phyloP scores from a whole-genome alignment of 2,329 filamentous ascomycete species.

The Penicillium sp. region DNA sequence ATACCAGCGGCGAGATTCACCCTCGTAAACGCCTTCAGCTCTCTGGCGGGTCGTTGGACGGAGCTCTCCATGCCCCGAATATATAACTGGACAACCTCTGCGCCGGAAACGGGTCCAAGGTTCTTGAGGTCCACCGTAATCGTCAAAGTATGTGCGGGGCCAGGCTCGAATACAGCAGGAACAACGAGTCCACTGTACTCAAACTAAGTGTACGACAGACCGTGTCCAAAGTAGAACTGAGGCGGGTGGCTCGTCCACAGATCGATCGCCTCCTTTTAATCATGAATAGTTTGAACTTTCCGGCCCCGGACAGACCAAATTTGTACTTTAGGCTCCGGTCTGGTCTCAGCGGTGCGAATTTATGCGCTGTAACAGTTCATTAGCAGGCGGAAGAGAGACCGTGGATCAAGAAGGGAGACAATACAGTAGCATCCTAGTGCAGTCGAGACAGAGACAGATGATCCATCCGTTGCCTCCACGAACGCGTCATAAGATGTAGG shows the following conservation, averaged over 20 bases:
- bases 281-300: background rate
- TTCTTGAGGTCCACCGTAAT: background rate
- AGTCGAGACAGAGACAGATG: too few species aligned
- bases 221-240: slow-evolving; percentile 77
- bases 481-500: too few species aligned
- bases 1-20: background rate
- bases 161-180: background rate
- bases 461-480: too few species aligned
- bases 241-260: slow-evolving; percentile 44
- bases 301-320: background rate
- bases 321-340: background rate
- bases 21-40: background rate
- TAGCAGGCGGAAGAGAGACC: too few species aligned
- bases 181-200: slow-evolving; percentile 48
- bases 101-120: too few species aligned
- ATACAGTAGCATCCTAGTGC: background rate
- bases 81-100: background rate
- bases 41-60: background rate
- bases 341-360: too few species aligned
- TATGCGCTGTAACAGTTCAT: too few species aligned
- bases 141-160: background rate
- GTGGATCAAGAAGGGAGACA: too few species aligned
- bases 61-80: background rate
- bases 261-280: background rate
- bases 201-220: slow-evolving; percentile 76